Conservation (phyloP, 148 eudicot genomes). For the Rhododendron simsii region DNA sequence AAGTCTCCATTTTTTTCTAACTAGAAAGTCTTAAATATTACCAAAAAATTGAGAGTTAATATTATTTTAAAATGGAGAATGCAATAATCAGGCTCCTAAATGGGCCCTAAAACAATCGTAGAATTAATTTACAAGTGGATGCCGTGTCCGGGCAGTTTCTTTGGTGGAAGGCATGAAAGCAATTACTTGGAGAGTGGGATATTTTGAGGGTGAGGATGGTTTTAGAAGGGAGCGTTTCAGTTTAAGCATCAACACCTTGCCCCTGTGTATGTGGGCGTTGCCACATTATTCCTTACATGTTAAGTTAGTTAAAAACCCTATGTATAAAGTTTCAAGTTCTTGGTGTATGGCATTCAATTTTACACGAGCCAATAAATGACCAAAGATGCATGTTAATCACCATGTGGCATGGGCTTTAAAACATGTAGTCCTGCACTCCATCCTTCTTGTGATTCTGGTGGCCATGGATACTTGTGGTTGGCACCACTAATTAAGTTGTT, state of each 20-base stretch:
- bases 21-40: background rate
- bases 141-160: background rate
- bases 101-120: background rate
- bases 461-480: background rate
- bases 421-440: background rate
- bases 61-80: background rate
- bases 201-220: background rate
- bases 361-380: background rate
- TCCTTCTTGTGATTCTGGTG: background rate
- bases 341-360: background rate
- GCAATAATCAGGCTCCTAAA: background rate
- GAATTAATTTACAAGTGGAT: background rate
- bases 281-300: background rate
- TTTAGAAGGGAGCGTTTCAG: background rate
- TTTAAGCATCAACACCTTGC: background rate
- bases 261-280: background rate
- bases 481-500: background rate
- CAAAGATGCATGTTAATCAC: background rate
- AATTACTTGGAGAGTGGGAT: background rate
- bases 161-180: background rate
- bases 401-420: background rate
- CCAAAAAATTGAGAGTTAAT: background rate
- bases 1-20: background rate
- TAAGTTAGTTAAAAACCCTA: background rate
- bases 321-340: background rate